Evolutionary conservation across 2,329 filamentous ascomycete genomes (phyloP), one percentile per base, ranked within the genome.

Genomic region (Cladosporium sphaerospermum): DNA sequence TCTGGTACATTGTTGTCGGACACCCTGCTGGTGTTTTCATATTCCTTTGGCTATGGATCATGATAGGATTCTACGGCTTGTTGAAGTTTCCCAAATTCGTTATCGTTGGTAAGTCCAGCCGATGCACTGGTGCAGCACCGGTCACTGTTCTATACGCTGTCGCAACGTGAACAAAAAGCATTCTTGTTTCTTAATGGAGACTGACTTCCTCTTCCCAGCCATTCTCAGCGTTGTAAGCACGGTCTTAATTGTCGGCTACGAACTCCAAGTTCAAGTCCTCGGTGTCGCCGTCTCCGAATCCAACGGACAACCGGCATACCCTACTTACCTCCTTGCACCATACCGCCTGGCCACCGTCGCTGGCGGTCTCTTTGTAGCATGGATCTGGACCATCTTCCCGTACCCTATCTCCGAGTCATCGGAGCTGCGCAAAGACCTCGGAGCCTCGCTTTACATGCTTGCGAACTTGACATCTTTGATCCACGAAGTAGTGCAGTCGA

Each of bases 361-460:
- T 0, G 84, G 75, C 1, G 87, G 87, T 48, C 79, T 86, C 37
- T 73, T 80, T 0, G 80, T 89, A 1, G 85, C 85, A 2, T 89
- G 88, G 64, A 74, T 90, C 62, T 90, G 85, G 85, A 89, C 86
- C 0, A 78, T 88, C 54, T 88, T 89, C 64, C 86, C 86, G 0
- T 86, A 79, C 57, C 85, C 86, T 0, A 76, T 88, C 40, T 85
- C 84, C 0, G 87, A 89, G 61, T 81, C 85, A 45, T 82, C 82
- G 2, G 81, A 82, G 61, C 75, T 91, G 6, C 79, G 87, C 8
- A 81, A 81, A 59, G 84, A 86, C 57, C 73, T 90, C 1, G 85
- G 85, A 3, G 79, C 79, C 1, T 81, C 84, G 0, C 71, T 90
- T 3, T 89, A 88, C 65, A 74, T 89, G 5, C 75, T 89, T 3